phyloP scores from a whole-genome alignment of 129 eudicot species.

The Artemisia tridentata region DNA sequence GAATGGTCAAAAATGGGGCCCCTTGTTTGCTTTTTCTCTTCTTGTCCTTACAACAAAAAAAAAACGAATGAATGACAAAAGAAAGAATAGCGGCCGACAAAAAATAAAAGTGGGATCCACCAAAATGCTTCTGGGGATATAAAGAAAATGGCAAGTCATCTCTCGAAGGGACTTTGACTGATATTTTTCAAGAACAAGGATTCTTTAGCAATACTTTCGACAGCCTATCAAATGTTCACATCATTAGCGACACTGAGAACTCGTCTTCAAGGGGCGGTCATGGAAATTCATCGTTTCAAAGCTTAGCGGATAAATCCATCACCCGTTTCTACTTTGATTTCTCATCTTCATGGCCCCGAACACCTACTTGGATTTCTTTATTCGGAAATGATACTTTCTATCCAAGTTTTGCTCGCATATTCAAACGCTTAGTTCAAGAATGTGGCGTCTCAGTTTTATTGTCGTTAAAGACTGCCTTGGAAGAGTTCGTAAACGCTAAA shows the following conservation, averaged over 20 bases:
- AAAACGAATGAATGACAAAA: too few species aligned
- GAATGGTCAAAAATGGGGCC: too few species aligned
- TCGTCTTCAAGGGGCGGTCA: slow-evolving; percentile 63
- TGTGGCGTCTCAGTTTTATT: slow-evolving; percentile 76
- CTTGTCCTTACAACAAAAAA: too few species aligned
- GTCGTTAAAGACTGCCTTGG: slow-evolving; percentile 62
- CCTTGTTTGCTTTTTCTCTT: too few species aligned
- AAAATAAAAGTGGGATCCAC: too few species aligned
- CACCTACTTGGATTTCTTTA: slow-evolving; percentile 94
- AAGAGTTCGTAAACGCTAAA: slow-evolving; percentile 69
- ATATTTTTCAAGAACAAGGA: slow-evolving; percentile 83
- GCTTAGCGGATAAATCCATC: slow-evolving; percentile 93
- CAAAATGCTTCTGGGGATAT: slow-evolving; percentile 31
- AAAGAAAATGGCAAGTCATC: slow-evolving; percentile 53
- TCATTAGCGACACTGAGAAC: slow-evolving; percentile 65
- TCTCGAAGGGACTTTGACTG: slow-evolving; percentile 69
- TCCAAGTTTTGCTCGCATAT: slow-evolving; percentile 89
- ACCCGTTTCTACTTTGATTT: slow-evolving; percentile 95
- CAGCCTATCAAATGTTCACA: slow-evolving; percentile 90
- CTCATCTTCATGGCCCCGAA: slow-evolving; percentile 97
- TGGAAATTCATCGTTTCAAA: slow-evolving; percentile 82
- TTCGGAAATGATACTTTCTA: slow-evolving; percentile 88
- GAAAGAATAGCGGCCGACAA: too few species aligned
- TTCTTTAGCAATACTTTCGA: slow-evolving; percentile 78
- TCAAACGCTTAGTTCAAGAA: slow-evolving; percentile 88